Conservation (phyloP, 306 rosid genomes). For the Ormosia emarginata region DNA sequence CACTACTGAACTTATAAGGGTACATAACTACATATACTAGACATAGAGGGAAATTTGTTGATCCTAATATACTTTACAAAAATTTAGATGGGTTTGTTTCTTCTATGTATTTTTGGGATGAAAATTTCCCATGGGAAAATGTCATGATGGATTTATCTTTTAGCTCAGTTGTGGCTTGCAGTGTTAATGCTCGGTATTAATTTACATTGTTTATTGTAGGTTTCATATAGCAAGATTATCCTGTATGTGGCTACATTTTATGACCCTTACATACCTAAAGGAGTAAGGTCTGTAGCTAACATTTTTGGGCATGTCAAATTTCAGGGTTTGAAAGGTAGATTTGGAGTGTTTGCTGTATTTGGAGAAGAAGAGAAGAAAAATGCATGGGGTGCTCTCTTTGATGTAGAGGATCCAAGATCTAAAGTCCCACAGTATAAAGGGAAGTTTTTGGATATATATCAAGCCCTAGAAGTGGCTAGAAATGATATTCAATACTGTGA, state of each 20-base stretch:
- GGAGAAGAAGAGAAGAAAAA: slow-evolving; percentile 72
- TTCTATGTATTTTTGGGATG: neutral
- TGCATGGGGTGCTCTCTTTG: slow-evolving; percentile 81
- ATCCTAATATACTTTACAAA: neutral
- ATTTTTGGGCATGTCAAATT: slow-evolving; percentile 22
- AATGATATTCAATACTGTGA: slow-evolving; percentile 85
- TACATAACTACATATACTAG: neutral
- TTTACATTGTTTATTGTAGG: neutral
- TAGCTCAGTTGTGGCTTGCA: neutral
- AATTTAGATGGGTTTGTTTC: neutral
- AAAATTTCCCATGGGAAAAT: neutral
- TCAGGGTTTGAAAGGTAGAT: slow-evolving; percentile 72
- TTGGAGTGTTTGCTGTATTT: slow-evolving; percentile 74
- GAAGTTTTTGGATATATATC: slow-evolving; percentile 68
- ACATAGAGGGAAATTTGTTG: neutral
- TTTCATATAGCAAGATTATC: neutral
- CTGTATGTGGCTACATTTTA: neutral
- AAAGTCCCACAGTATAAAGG: slow-evolving; percentile 67
- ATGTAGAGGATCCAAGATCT: slow-evolving; percentile 93
- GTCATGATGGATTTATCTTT: neutral
- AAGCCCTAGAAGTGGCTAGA: slow-evolving; percentile 90
- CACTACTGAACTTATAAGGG: neutral
- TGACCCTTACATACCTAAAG: neutral
- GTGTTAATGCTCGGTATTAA: neutral
- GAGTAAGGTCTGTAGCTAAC: neutral